Evolutionary conservation across 371 early-diverging fungal genomes (phyloP), one percentile per base, ranked within the genome.

Genomic region (Lichtheimia hyalospora): DNA sequence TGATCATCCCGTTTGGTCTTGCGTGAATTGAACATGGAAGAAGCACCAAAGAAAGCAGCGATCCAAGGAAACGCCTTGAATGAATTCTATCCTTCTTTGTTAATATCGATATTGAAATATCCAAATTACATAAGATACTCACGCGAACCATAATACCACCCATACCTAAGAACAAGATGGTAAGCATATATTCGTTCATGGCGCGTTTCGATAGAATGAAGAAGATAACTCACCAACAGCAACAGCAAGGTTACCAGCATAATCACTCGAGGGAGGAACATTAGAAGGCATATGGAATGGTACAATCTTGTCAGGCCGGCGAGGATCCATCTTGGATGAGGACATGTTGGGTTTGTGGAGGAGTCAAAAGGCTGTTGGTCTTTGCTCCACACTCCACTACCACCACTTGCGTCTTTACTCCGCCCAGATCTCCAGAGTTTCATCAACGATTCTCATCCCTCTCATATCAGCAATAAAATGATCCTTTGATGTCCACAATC

Each of bases 91-190:
- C 20, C 23, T 13, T 28, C 13, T 4, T 24, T n/a, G 14, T 13
- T 3, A 50, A 46, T 21, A 8, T 15, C 0, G 10, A 46, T 44
- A 44, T 44, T n/a, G 6, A 7, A 18, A 46, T 16, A 5, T n/a
- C n/a, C 44, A 16, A 8, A n/a, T 7, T 16, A 46, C 16, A 54
- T 18, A 5, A 39, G 14, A 12, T 14, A 52, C 68, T 61, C 71
- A 78, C 79, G 58, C 79, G 69, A 20, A 74, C 55, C 58, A 79
- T 62, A 52, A 79, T 79, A 54, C 69, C 67, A 27, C 62, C 72
- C 76, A 79, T 75, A 23, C 73, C 79, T 79, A 49, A n/a, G 8
- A 27, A 28, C 54, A 48, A 23, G 23, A 54, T 23, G 41, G 39
- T 53, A 18, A 53, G 53, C 39, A 25, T 51, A 5, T 50, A 34